Base-by-base conservation (phyloP, 108 stramenopile genomes). In the Cylindrotheca fusiformis region DNA sequence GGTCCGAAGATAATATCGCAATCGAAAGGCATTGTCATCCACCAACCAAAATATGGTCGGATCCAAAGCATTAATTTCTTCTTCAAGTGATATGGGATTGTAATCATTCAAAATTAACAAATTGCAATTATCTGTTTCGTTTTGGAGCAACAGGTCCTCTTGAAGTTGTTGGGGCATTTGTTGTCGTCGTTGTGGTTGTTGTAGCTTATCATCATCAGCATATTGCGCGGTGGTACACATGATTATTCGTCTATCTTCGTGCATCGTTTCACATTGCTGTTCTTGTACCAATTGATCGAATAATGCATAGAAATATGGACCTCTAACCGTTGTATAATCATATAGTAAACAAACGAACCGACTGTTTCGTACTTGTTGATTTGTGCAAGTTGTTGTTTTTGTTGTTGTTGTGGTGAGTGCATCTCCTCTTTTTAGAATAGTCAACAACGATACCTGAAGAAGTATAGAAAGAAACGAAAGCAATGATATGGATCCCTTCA, bases 221-320 rank as follows among this genome's bases (percentile, higher is more conserved):
- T 55, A 27, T 27, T 28, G 21, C 10, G 26, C 8, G 25, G 24
- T 14, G 29, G 24, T 22, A 17, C 25, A 14, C 25, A 14, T 3
- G 12, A 14, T 3, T 26, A 12, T 3, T 55, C 54, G 3, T 55
- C 25, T 3, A 4, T 26, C 6, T 27, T 21, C 21, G 32, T n/a
- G 4, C 57, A 23, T 10, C 6, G 1, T 12, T 58, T 3, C 6
- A 4, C 12, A 33, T 65, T 6, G 22, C 4, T 65, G 64, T 41
- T 48, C 4, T 21, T 72, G 58, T 1, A 59, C 21, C 51, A 72
- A 17, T 57, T 72, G 63, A 41, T 72, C 71, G 18, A 72, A 65
- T 18, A 72, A 44, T 21, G 71, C 71, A 28, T n/a, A 23, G 57
- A 65, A 65, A 47, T 72, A 59, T 19, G 71, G 64, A 0, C 71